Evolutionary conservation across 768 basidiomycete genomes (phyloP), one percentile per base, ranked within the genome.

Genomic region (Psilocybe sp.): DNA sequence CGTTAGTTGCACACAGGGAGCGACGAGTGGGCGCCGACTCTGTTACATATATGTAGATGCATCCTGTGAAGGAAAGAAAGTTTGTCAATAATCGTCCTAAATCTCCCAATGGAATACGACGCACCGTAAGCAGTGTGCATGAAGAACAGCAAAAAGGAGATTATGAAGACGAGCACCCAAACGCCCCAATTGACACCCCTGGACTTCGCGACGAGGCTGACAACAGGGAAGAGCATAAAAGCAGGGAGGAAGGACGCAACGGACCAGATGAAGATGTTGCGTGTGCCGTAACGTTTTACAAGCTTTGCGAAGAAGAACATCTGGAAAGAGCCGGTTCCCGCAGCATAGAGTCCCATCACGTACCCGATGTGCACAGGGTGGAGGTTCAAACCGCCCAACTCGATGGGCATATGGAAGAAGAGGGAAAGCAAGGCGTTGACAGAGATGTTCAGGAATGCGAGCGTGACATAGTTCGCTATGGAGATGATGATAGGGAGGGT

Each of bases 341-440:
- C 62, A 55, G 65, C 81, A 49, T 66, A 80, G 60, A 58, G 16
- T 1, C 69, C 69, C 55, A 70, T 78, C 69, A 84, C 77, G 43
- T 75, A 75, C 1, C 88, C 87, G 36, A 90, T 90, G 7, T 59
- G 61, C 2, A 72, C 70, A 1, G 88, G 85, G 37, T 72, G 64
- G 15, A 88, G 72, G 13, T 81, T 82, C 33, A 88, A 69, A 0
- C 87, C 87, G 23, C 87, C 88, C 23, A 80, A 71, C 8, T 68
- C 67, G 47, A 81, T 65, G 3, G 87, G 85, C 46, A 84, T 88
- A 37, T 84, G 75, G 50, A 81, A 74, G 64, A 87, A 88, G 14
- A 88, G 65, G 2, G 88, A 86, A 8, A 85, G 75, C 2, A 89
- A 62, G 10, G 82, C 75, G 45, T 60, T 63, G 33, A 66, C 59